A percentile compares a stretch with the other conserved stretches of the same genome.
phyloP scores from a whole-genome alignment of 495 filamentous ascomycete species.

The Penicillium pancosmium region DNA sequence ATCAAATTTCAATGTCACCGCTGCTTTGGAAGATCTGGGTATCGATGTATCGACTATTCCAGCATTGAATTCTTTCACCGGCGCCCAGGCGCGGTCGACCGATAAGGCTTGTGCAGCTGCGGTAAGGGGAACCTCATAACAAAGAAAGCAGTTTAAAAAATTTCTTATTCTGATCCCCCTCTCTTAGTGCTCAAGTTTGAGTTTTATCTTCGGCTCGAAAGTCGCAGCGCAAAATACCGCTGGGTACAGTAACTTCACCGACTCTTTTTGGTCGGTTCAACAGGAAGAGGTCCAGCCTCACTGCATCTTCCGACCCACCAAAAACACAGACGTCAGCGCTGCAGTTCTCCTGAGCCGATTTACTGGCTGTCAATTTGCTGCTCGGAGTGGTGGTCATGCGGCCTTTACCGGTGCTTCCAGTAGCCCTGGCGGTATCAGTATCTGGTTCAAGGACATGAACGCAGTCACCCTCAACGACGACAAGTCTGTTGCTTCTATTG shows the following conservation, averaged over 20 bases:
- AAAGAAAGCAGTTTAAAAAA: neutral
- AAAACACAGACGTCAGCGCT: conserved; percentile 26
- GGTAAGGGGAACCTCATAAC: conserved; percentile 6
- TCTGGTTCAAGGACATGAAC: conserved; percentile 52
- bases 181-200: conserved; percentile 20
- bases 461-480: conserved; percentile 42
- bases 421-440: conserved; percentile 42
- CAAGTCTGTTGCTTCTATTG: conserved; percentile 26
- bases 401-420: conserved; percentile 32
- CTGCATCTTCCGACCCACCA: conserved; percentile 29
- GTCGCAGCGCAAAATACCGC: conserved; percentile 12
- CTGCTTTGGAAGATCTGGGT: conserved; percentile 16
- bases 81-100: conserved; percentile 14
- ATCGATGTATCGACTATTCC: conserved; percentile 22
- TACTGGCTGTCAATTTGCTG: conserved; percentile 40
- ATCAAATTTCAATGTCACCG: conserved; percentile 17
- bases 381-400: conserved; percentile 48
- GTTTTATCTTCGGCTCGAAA: conserved; percentile 19
- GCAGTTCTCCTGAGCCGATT: conserved; percentile 22
- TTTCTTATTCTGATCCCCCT: neutral
- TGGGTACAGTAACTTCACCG: conserved; percentile 25
- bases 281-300: conserved; percentile 36
- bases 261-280: conserved; percentile 52
- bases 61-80: conserved; percentile 15
- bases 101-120: conserved; percentile 14